These are phyloP conservation scores for Apocynum venetum DNA, from an alignment of 257 asterid genomes.

Conservation along the genomic window DNA sequence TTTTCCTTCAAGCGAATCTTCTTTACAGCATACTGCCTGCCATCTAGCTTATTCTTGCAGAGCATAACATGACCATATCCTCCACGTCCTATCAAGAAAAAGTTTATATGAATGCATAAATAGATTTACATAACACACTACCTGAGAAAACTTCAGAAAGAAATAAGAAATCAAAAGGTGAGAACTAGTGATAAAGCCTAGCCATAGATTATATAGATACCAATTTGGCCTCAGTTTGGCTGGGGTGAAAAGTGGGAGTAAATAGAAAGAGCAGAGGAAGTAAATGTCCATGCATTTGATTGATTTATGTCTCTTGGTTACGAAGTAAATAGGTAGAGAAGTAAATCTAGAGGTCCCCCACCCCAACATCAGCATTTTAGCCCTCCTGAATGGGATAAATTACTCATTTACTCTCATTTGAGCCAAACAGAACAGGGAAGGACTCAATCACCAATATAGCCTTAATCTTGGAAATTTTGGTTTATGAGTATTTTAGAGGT, in stretches of 20 bases:
- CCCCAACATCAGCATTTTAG: no score
- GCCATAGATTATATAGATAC: not conserved
- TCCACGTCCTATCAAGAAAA: conserved; percentile 71
- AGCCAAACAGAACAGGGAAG: no score
- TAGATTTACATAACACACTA: not conserved
- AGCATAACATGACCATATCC: conserved; percentile 96
- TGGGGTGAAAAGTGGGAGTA: not conserved
- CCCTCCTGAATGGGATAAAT: no score
- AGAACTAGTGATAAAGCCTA: not conserved
- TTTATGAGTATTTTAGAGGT: no score
- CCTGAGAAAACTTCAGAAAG: not conserved
- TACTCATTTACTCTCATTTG: no score
- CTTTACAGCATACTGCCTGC: conserved; percentile 95
- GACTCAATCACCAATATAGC: no score
- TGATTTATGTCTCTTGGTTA: no score
- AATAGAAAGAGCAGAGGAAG: no score
- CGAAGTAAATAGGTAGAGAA: no score
- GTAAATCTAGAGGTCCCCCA: no score
- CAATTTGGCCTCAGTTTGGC: not conserved
- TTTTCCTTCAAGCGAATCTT: conserved; percentile 87
- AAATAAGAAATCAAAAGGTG: not conserved
- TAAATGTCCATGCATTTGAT: no score
- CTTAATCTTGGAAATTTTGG: no score
- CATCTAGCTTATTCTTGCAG: conserved; percentile 96
- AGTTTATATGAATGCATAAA: conserved; percentile 5